Percentiles rank a stretch among this genome's conserved stretches.
Conservation (phyloP, 192 early-diverging fungal genomes). For the Haplosporangium gracile region DNA sequence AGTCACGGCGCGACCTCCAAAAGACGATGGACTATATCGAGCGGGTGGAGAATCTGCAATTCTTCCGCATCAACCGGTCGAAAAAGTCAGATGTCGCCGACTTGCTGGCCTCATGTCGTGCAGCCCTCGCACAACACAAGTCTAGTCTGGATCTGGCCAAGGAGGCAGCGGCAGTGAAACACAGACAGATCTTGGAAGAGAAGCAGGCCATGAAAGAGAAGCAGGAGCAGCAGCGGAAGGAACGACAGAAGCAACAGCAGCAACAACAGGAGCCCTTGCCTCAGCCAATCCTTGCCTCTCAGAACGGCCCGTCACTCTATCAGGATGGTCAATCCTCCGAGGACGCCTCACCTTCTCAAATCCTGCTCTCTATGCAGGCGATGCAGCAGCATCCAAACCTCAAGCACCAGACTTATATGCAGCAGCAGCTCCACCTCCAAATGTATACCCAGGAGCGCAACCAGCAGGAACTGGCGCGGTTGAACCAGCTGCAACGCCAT, state of each 20-base stretch:
- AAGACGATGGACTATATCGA: conserved; percentile 53
- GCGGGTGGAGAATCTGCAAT: conserved; percentile 44
- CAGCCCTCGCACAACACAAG: conserved; percentile 43
- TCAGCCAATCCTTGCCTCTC: conserved; percentile 28
- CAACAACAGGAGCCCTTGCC: conserved; percentile 1
- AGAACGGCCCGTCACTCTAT: not conserved
- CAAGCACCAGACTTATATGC: conserved; percentile 31
- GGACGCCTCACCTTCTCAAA: conserved; percentile 15
- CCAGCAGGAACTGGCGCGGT: conserved; percentile 33
- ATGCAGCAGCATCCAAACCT: conserved; percentile 23
- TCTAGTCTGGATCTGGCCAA: conserved; percentile 52
- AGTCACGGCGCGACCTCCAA: conserved; percentile 46
- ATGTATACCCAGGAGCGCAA: conserved; percentile 46
- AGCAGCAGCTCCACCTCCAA: conserved; percentile 35
- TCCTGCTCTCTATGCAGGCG: conserved; percentile 34
- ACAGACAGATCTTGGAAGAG: conserved; percentile 34
- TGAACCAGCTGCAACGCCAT: conserved; percentile 30
- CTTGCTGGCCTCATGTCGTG: conserved; percentile 46
- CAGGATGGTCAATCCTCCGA: not conserved
- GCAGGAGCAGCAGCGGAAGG: conserved; percentile 13
- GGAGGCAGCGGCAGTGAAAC: conserved; percentile 46
- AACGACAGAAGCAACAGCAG: conserved; percentile 22
- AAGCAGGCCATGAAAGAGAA: conserved; percentile 26
- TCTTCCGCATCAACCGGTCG: conserved; percentile 44
- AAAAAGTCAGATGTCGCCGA: conserved; percentile 51